phyloP scores from a whole-genome alignment of 78 protist genomes.

The Tieghemostelium lacteum region DNA sequence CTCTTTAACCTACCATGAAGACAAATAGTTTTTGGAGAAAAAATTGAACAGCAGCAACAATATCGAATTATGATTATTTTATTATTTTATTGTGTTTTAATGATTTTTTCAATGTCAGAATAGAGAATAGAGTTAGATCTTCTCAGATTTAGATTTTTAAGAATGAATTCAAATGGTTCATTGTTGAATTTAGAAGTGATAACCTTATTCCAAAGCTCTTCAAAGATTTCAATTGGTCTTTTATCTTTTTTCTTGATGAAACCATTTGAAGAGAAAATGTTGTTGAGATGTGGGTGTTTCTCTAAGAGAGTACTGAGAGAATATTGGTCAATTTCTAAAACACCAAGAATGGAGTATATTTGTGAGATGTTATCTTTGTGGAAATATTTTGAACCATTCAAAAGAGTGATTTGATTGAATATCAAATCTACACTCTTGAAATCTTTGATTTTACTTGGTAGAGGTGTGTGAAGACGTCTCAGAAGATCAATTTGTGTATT shows the following conservation, averaged over 20 bases:
- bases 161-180: too few species aligned
- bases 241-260: too few species aligned
- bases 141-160: too few species aligned
- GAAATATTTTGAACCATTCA: constrained; percentile 4
- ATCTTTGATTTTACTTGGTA: not conserved
- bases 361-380: not conserved
- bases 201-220: too few species aligned
- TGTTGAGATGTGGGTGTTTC: not conserved
- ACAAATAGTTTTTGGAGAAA: constrained; percentile 41
- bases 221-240: too few species aligned
- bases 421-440: not conserved
- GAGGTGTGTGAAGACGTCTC: not conserved
- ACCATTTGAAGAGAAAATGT: too few species aligned
- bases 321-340: not conserved
- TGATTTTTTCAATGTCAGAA: not conserved
- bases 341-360: not conserved
- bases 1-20: constrained; percentile 49
- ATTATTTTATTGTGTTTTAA: too few species aligned
- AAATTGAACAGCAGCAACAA: too few species aligned
- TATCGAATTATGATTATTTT: not conserved
- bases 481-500: not conserved
- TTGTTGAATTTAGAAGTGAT: too few species aligned
- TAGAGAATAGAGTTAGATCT: too few species aligned
- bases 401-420: not conserved
- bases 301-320: not conserved